Percentiles rank a stretch among this genome's conserved stretches.
These are phyloP conservation scores for Hypomyces perniciosus DNA, from an alignment of 2,329 filamentous ascomycete genomes.

Conservation along the genomic window DNA sequence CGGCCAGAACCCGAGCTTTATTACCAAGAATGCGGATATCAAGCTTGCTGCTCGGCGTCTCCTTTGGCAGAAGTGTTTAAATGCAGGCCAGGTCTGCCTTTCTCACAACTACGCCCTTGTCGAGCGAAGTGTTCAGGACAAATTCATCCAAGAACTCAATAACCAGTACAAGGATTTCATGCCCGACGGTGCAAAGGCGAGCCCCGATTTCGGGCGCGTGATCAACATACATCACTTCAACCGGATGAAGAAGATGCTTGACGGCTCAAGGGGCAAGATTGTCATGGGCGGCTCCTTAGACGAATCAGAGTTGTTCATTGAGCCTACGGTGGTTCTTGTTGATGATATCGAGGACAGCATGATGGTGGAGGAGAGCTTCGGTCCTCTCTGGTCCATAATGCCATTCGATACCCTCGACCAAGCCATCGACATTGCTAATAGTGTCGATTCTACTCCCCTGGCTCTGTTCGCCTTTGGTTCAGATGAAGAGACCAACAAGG, in stretches of 20 bases:
- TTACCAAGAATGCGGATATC: slow-evolving; percentile 77
- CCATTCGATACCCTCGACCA: slow-evolving; percentile 75
- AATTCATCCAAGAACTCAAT: slow-evolving; percentile 70
- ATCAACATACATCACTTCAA: slow-evolving; percentile 74
- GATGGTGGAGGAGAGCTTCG: slow-evolving; percentile 81
- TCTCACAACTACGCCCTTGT: slow-evolving; percentile 89
- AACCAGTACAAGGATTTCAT: slow-evolving; percentile 70
- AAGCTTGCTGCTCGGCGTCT: slow-evolving; percentile 75
- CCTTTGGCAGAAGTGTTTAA: slow-evolving; percentile 81
- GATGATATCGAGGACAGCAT: slow-evolving; percentile 66
- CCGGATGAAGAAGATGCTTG: slow-evolving; percentile 87
- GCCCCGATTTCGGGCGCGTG: slow-evolving; percentile 72
- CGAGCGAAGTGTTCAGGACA: slow-evolving; percentile 64
- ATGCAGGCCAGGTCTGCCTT: slow-evolving; percentile 87
- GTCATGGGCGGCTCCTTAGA: slow-evolving; percentile 82
- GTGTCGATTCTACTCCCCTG: slow-evolving; percentile 76
- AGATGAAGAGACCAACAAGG: slow-evolving; percentile 68
- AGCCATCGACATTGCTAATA: slow-evolving; percentile 75
- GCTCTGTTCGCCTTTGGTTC: slow-evolving; percentile 80
- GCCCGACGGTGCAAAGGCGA: slow-evolving; percentile 72
- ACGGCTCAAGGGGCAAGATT: slow-evolving; percentile 74
- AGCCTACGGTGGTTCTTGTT: slow-evolving; percentile 87
- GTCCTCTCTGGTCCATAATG: slow-evolving; percentile 81
- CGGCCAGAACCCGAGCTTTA: slow-evolving; percentile 84
- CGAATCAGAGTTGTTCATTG: slow-evolving; percentile 74